These are phyloP conservation scores for Penicillium paneum DNA, from an alignment of 2,329 filamentous ascomycete species.

Conservation along the genomic window DNA sequence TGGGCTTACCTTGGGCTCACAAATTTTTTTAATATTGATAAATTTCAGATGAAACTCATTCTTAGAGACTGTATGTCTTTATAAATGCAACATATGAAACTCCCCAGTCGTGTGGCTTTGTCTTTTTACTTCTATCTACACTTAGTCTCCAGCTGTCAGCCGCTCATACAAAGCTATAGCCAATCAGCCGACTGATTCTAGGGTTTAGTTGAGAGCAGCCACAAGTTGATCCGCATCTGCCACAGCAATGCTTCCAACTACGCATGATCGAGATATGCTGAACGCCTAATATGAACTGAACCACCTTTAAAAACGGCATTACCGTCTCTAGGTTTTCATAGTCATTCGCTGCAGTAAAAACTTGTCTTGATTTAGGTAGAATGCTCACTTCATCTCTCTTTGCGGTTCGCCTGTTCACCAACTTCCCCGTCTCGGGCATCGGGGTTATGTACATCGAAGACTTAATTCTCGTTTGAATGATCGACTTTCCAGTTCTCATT, in stretches of 20 bases:
- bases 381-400: background rate
- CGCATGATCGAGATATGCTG: background rate
- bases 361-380: background rate
- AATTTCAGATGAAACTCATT: background rate
- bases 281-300: too few relatives aligned
- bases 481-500: slow-evolving; percentile 49
- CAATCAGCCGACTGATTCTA: background rate
- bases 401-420: background rate
- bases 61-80: too few relatives aligned
- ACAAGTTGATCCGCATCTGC: background rate
- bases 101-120: too few relatives aligned
- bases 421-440: background rate
- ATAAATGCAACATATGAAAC: background rate
- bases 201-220: background rate
- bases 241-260: background rate
- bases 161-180: background rate
- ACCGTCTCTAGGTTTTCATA: background rate
- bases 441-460: background rate
- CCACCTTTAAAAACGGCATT: background rate
- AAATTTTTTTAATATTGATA: too few relatives aligned
- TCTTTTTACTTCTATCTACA: background rate
- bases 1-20: background rate
- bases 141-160: background rate
- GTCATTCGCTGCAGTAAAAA: background rate
- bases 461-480: background rate